A percentile compares a stretch with the other conserved stretches of the same genome.
phyloP scores from a whole-genome alignment of 768 basidiomycete genomes.

The Pholiota conissans region DNA sequence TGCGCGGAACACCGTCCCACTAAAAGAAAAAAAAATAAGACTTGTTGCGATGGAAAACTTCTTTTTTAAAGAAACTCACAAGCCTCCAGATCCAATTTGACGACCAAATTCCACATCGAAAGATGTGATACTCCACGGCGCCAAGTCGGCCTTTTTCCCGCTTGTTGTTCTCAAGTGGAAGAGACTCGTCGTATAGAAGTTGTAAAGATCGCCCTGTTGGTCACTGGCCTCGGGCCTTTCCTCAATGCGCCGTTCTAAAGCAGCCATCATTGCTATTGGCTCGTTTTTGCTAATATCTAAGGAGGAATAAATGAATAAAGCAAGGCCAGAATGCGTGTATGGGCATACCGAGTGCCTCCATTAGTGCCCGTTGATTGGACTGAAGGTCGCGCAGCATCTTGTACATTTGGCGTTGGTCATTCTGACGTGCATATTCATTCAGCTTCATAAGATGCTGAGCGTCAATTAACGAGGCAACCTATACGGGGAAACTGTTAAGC shows the following conservation, averaged over 20 bases:
- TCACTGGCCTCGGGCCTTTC: slow-evolving; percentile 5
- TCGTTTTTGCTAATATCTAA: slow-evolving; percentile 16
- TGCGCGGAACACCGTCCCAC: slow-evolving; percentile 21
- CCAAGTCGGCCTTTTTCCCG: slow-evolving; percentile 16
- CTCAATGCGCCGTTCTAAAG: slow-evolving; percentile 16
- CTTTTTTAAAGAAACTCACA: slow-evolving; percentile 22
- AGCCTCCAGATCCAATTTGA: slow-evolving; percentile 25
- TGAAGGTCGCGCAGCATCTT: slow-evolving; percentile 10
- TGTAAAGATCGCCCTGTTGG: slow-evolving; percentile 7
- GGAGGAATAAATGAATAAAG: neutral
- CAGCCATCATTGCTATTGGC: slow-evolving; percentile 21
- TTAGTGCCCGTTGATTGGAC: slow-evolving; percentile 14
- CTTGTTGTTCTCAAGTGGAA: slow-evolving; percentile 18
- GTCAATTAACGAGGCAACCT: slow-evolving; percentile 14
- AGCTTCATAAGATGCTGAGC: slow-evolving; percentile 16
- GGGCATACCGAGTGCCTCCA: slow-evolving; percentile 11
- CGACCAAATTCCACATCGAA: slow-evolving; percentile 25
- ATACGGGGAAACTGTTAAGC: neutral
- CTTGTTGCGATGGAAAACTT: too few relatives aligned
- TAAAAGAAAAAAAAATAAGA: neutral
- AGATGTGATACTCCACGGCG: slow-evolving; percentile 24
- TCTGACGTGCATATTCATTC: slow-evolving; percentile 14
- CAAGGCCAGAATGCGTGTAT: neutral
- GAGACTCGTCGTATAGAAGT: slow-evolving; percentile 19
- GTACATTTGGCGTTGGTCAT: slow-evolving; percentile 14